Evolutionary conservation across 2,329 filamentous ascomycete genomes (phyloP), one percentile per base, ranked within the genome.

Genomic region (Talaromyces sp.): DNA sequence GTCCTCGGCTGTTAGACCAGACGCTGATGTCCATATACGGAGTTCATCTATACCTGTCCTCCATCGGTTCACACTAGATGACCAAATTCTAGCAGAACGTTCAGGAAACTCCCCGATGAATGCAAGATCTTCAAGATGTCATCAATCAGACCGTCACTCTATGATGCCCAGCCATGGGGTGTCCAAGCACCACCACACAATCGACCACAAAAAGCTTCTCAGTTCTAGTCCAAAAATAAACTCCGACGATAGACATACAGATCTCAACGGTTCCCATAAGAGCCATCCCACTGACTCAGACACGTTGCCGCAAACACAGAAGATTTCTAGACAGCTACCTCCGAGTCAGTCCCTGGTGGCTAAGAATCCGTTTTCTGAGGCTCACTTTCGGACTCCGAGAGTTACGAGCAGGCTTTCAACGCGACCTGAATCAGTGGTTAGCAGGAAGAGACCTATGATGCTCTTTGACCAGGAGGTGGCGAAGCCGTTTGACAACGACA

Each of bases 21-120:
- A 6, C 13, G 17, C 33, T 37, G 28, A 35, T 21, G 25, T 11
- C 21, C 19, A 28, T 22, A 17, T 41, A 15, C 5, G 17, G 10
- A 54, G 53, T 51, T 39, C 53, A 45, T 9, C 31, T 57, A 5
- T 48, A 52, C 6, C 52, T 48, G 36, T 60, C 53, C 39, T 55
- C 21, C 35, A 56, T 61, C 59, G 60, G 7, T 69, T 67, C 45
- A 68, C 65, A 3, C 62, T 70, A 33, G 67, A 70, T 33, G 65
- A 70, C 13, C 66, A 70, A 55, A 46, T 63, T 10, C 58, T 66
- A 55, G 65, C 62, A 35, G 66, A 70, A 40, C 48, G 59, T 31
- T 55, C 63, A 19, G 46, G 41, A 13, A 56, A 56, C 9, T 56
- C 54, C 2, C 21, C 37, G 35, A 48, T 21, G 25, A 28, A 28